Evolutionary conservation across 495 filamentous ascomycete species (phyloP).

Genomic region (Parathielavia hyrcaniae): DNA sequence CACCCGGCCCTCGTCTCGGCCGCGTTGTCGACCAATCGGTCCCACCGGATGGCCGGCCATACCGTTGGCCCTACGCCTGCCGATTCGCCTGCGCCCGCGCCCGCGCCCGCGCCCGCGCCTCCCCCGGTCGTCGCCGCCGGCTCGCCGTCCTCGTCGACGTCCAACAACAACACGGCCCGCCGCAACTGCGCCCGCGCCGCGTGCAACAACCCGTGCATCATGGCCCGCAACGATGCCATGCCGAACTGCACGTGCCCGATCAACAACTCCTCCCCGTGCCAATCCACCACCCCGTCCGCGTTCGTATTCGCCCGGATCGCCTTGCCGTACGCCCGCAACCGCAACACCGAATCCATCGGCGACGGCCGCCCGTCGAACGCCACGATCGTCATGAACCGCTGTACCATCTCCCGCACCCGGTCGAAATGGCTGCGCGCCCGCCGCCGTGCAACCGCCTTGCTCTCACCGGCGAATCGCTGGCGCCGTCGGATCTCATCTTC

Average conservation of each 20-base stretch:
- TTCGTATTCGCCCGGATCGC: conserved; percentile 3
- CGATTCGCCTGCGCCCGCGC: too few relatives aligned
- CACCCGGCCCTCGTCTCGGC: conserved; percentile 6
- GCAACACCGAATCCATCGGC: conserved; percentile 2
- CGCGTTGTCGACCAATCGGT: conserved; percentile 5
- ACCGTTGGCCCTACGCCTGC: not conserved
- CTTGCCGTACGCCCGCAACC: conserved; percentile 3
- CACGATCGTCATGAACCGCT: not conserved
- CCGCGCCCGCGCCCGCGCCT: too few relatives aligned
- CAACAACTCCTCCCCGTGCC: conserved; percentile 2
- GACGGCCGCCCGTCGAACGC: conserved; percentile 2
- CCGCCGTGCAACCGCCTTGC: not conserved
- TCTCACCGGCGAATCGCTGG: not conserved
- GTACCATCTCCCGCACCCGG: not conserved
- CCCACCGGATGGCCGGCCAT: conserved; percentile 5
- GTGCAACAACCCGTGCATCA: not conserved
- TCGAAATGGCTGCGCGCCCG: conserved; percentile 3
- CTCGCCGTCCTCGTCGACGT: conserved; percentile 4
- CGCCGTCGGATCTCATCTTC: not conserved
- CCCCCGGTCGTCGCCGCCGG: not conserved
- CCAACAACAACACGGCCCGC: conserved; percentile 1
- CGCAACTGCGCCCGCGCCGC: not conserved
- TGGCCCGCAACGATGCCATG: not conserved
- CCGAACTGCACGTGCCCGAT: not conserved
- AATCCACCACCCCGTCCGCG: not conserved